Conservation (phyloP, 2,329 filamentous ascomycete genomes). For the Clonostachys chloroleuca region DNA sequence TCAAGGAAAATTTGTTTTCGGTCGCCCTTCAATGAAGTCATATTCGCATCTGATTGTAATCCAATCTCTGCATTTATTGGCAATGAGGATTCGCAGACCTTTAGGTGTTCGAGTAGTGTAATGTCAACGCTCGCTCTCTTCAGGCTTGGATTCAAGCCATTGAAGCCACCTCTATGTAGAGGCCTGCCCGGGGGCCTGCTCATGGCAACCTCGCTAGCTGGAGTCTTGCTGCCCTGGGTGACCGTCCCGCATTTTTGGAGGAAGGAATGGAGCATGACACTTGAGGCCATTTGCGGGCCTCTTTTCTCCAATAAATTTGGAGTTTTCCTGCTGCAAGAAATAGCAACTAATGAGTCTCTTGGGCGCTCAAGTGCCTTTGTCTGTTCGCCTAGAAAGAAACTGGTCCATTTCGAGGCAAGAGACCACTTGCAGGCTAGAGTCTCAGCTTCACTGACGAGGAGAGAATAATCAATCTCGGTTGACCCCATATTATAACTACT, state of each 20-base stretch:
- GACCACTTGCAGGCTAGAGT: slow-evolving; percentile 1
- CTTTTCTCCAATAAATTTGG: neutral
- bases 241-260: no score
- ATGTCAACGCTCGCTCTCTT: no score
- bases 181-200: no score
- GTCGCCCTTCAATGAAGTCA: neutral
- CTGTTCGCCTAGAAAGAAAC: slow-evolving; percentile 2
- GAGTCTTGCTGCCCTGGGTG: no score
- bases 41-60: neutral
- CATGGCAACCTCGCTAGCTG: no score
- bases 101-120: no score
- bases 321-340: neutral
- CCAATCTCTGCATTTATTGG: no score
- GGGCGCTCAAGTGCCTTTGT: neutral
- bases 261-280: no score
- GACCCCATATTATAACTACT: neutral
- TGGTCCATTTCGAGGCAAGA: slow-evolving; percentile 4
- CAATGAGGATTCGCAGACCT: no score
- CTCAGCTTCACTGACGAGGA: neutral
- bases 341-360: neutral
- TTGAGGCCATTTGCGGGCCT: no score
- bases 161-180: no score
- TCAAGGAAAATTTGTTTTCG: neutral
- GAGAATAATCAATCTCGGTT: neutral
- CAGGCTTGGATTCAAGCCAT: no score